A percentile compares a stretch with the other conserved stretches of the same genome.
phyloP scores from a whole-genome alignment of 1,139 yeast genomes.

The Candida gigantensis region DNA sequence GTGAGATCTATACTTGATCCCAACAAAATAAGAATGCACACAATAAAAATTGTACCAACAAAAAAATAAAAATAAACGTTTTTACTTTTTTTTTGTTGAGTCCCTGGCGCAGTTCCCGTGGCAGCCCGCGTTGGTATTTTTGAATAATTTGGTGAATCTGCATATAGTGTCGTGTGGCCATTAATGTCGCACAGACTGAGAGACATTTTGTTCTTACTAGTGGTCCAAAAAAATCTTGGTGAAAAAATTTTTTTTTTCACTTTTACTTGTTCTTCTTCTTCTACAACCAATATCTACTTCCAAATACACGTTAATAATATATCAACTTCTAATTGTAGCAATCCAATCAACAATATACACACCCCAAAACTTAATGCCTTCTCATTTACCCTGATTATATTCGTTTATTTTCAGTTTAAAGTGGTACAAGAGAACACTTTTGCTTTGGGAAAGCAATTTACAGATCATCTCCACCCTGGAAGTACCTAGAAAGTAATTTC shows the following conservation, averaged over 20 bases:
- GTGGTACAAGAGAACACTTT: conserved; percentile 51
- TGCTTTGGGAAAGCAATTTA: conserved; percentile 42
- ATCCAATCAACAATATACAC: background rate
- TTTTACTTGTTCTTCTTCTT: background rate
- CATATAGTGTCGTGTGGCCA: too few relatives aligned
- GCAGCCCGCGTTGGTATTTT: too few relatives aligned
- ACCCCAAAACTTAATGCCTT: conserved; percentile 49
- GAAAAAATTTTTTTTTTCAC: background rate
- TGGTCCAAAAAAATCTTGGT: background rate
- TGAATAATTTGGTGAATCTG: too few relatives aligned
- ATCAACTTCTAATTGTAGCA: background rate
- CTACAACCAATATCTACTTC: background rate
- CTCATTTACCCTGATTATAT: conserved; percentile 54
- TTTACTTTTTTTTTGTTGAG: too few relatives aligned
- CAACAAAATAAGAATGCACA: too few relatives aligned
- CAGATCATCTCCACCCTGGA: conserved; percentile 55
- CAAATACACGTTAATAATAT: background rate
- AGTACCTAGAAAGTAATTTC: conserved; percentile 15
- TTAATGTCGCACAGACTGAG: background rate
- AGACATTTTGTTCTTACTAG: too few relatives aligned
- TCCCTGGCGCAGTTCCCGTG: too few relatives aligned
- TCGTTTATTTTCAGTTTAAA: conserved; percentile 55
- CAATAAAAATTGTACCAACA: too few relatives aligned
- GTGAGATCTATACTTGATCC: too few relatives aligned
- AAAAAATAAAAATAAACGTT: too few relatives aligned